A percentile compares a stretch with the other conserved stretches of the same genome.
Evolutionary conservation across 225 moss, liverwort and hornwort species (phyloP).

Genomic region (Physcomitrium patens): DNA sequence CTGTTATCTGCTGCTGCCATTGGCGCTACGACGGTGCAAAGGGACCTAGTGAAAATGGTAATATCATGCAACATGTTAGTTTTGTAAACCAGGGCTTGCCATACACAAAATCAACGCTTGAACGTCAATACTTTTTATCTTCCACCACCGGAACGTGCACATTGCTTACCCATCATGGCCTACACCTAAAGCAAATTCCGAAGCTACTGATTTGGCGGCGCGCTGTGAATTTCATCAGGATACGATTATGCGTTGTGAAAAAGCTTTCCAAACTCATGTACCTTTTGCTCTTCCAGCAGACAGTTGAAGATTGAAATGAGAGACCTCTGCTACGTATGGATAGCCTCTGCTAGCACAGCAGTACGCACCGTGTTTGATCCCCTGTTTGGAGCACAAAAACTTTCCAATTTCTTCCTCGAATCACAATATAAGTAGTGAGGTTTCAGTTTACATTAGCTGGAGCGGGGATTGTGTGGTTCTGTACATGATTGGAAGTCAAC

Average conservation of each 20-base stretch:
- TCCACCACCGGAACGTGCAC: background rate
- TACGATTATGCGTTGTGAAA: constrained; percentile 1
- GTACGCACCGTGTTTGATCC: too few species aligned
- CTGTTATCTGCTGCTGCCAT: constrained; percentile 35
- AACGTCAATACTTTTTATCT: background rate
- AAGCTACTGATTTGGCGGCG: constrained; percentile 10
- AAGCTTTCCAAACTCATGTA: too few species aligned
- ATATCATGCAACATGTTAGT: background rate
- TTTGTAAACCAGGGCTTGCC: background rate
- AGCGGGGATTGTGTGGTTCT: too few species aligned
- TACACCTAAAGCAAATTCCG: background rate
- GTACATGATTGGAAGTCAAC: too few species aligned
- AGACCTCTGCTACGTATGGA: too few species aligned
- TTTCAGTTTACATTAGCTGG: too few species aligned
- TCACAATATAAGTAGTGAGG: too few species aligned
- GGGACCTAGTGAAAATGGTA: constrained; percentile 12
- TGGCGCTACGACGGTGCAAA: background rate
- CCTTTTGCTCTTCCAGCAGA: too few species aligned
- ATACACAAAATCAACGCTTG: background rate
- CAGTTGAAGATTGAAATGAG: too few species aligned
- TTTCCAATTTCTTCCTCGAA: too few species aligned
- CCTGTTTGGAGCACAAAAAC: too few species aligned
- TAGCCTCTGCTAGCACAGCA: too few species aligned
- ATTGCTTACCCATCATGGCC: background rate
- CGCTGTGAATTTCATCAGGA: background rate